Evolutionary conservation across 75 land plant species (phyloP), one percentile per base, ranked within the genome.

Genomic region (Gnetum montanum): DNA sequence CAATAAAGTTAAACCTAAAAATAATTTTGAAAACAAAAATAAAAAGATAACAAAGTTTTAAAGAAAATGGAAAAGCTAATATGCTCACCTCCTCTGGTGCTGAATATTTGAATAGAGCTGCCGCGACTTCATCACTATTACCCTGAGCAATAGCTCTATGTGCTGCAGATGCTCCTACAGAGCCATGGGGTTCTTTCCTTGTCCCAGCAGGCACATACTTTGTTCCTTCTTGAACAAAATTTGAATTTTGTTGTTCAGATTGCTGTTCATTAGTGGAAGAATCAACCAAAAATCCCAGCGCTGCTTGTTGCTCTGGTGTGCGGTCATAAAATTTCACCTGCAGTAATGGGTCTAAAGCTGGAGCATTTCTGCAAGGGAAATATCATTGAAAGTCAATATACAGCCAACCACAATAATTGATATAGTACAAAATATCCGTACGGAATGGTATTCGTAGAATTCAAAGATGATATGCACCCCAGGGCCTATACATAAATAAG

Each of bases 81-180:
- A 36, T 29, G 4, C 53, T 20, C 46, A 95, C 99, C 86, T 95
- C 99, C 67, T 95, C 97, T 43, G 99, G 99, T 45, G 97, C 81
- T 34, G 99, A 76, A 58, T 95, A 95, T 43, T 85, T 74, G 68
- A 84, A 81, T 40, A 90, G 53, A 4, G 92, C 84, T 30, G 81
- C 83, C 44, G 93, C 81, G 38, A 90, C 73, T 33, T 90, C 77
- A 7, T 71, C 72, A 70, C 76, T 73, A 36, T 67, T 83, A 44
- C 81, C 76, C 61, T 95, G 74, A 23, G 84, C 93, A 62, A 90
- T 86, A 31, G 93, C 81, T 36, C 67, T 67, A 50, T 77, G 79
- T 16, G 86, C 84, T 58, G 74, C 73, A 29, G 35, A 12, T 34
- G 97, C 93, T 49, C 99, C 99, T 70, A 86, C 78, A 31, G 89